Evolutionary conservation across 805 yeast species (phyloP), one percentile per base, ranked within the genome.

Genomic region (Ogataea parapolymorpha): DNA sequence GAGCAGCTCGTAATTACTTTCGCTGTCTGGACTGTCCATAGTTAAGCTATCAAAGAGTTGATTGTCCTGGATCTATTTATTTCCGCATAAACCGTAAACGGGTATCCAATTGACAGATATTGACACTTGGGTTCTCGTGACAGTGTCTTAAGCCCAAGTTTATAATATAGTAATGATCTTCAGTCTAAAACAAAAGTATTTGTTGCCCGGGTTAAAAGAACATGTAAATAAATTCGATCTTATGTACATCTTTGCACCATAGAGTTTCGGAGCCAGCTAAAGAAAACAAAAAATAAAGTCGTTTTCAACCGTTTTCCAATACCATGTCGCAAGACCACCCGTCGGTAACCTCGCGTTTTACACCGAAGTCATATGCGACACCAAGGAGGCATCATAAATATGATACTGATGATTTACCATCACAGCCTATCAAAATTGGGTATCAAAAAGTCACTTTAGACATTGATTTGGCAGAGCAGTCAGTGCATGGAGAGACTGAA

Each of bases 391-490:
- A 53, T 35, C 50, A 48, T 33, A 52, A 49, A 26, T 48, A 55
- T 33, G 63, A 59, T 7, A 37, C 47, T 8, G 59, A 51, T 18
- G 46, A 49, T 26, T 36, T 50, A 5, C 60, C 64, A 1, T 42
- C 59, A 1, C 82, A 76, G 46, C 58, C 61, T n/a, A 79, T 85
- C 59, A 80, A 75, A 53, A 75, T 91, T 16, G 89, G 91, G 4
- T 95, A 89, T 60, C 97, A 91, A 61, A 75, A 84, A 50, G 85
- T 91, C 11, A 73, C 77, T 18, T 64, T 91, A 14, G 95, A 90
- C 58, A 78, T 91, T 4, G 95, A 89, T 59, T 66, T 90, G 31
- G 73, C 79, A n/a, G 67, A 71, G 13, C 72, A 75, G 46, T 54
- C 66, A 15, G 65, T 89, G 5, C 57, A 55, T 0, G 99, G 98